Evolutionary conservation across 2,329 filamentous ascomycete species (phyloP).

Genomic region (Talaromyces sp.): DNA sequence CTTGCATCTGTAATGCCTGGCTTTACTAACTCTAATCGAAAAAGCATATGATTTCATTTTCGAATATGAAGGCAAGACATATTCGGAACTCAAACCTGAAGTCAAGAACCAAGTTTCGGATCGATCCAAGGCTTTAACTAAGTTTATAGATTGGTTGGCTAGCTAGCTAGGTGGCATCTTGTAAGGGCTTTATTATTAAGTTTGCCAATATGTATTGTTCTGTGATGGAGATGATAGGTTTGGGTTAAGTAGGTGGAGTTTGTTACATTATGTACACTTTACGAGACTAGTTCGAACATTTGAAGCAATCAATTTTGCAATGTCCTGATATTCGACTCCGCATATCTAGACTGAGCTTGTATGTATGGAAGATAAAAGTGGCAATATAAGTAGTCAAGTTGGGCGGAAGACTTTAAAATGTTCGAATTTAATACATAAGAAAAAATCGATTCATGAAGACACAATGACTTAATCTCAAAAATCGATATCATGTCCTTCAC

Average conservation of each 20-base stretch:
- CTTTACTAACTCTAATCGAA: background rate
- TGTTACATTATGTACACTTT: background rate
- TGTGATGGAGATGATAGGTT: background rate
- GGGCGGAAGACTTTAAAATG: background rate
- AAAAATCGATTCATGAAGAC: conserved; percentile 2
- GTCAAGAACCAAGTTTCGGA: conserved; percentile 8
- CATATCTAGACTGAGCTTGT: background rate
- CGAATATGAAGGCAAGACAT: conserved; percentile 10
- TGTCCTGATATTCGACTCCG: background rate
- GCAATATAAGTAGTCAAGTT: background rate
- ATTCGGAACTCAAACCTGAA: conserved; percentile 5
- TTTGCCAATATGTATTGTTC: background rate
- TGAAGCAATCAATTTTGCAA: background rate
- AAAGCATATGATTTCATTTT: conserved; percentile 12
- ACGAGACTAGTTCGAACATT: background rate
- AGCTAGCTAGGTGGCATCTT: background rate
- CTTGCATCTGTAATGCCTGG: background rate
- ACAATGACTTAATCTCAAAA: background rate
- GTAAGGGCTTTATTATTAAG: background rate
- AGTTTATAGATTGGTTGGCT: conserved; percentile 8
- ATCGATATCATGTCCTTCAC: background rate
- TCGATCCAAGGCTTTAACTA: conserved; percentile 6
- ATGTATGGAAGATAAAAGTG: background rate
- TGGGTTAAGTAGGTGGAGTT: background rate
- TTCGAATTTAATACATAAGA: background rate